phyloP scores from a whole-genome alignment of 2,329 filamentous ascomycete genomes.

The Teratosphaeriaceae sp. region DNA sequence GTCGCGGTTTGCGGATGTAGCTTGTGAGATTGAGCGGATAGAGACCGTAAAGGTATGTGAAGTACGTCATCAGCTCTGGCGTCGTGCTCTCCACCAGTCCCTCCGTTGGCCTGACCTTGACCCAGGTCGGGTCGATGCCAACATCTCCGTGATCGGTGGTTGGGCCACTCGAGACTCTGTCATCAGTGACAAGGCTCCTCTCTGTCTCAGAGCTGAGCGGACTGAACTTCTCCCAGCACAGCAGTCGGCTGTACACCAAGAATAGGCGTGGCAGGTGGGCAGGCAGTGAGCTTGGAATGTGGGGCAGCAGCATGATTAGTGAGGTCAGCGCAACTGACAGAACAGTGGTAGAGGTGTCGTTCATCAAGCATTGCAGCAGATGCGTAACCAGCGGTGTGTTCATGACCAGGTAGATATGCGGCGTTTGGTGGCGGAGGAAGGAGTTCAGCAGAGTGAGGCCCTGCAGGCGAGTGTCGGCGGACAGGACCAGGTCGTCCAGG shows the following conservation, averaged over 20 bases:
- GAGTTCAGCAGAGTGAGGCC: slow-evolving; percentile 62
- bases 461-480: slow-evolving; percentile 56
- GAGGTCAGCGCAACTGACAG: slow-evolving; percentile 69
- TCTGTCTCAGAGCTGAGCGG: slow-evolving; percentile 28
- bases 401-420: slow-evolving; percentile 66
- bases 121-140: slow-evolving; percentile 49
- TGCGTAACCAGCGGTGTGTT: slow-evolving; percentile 66
- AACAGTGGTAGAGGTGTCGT: slow-evolving; percentile 69
- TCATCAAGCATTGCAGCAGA: slow-evolving; percentile 66
- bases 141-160: slow-evolving; percentile 34
- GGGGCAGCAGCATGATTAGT: slow-evolving; percentile 74
- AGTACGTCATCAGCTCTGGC: slow-evolving; percentile 66
- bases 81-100: slow-evolving; percentile 57
- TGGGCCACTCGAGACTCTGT: slow-evolving; percentile 26
- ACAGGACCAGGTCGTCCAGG: slow-evolving; percentile 60
- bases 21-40: slow-evolving; percentile 83
- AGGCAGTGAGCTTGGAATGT: slow-evolving; percentile 67
- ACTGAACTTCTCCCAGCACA: slow-evolving; percentile 66
- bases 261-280: slow-evolving; percentile 66
- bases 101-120: slow-evolving; percentile 55
- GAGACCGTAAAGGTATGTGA: slow-evolving; percentile 74
- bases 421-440: slow-evolving; percentile 70
- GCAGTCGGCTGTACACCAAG: slow-evolving; percentile 70
- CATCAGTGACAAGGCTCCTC: slow-evolving; percentile 28
- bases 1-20: slow-evolving; percentile 75